These are phyloP conservation scores for Gynochthodes officinalis DNA, from an alignment of 257 asterid genomes.

Conservation along the genomic window DNA sequence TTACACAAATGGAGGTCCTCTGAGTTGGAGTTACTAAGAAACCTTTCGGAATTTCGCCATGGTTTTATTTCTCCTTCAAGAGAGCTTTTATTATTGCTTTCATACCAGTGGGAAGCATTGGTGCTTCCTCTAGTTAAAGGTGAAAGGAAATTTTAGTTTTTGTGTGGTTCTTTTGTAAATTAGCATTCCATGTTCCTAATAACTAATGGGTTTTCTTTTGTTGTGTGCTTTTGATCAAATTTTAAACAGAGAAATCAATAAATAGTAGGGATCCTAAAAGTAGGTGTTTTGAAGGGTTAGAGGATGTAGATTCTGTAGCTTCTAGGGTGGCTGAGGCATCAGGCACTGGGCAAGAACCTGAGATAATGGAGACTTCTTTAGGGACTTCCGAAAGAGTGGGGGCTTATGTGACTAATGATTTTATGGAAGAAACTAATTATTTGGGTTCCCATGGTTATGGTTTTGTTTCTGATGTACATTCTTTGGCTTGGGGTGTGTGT, in stretches of 20 bases:
- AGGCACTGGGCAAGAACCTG: slow-evolving; percentile 28
- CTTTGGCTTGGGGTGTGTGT: slow-evolving; percentile 83
- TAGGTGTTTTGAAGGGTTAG: slow-evolving; percentile 22
- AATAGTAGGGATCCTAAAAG: slow-evolving; percentile 36
- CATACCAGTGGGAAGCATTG: slow-evolving; percentile 63
- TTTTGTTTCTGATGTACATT: slow-evolving; percentile 64
- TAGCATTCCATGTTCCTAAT: slow-evolving; percentile 15
- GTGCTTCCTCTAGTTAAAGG: slow-evolving; percentile 77
- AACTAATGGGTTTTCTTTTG: slow-evolving; percentile 8
- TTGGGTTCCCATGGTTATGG: slow-evolving; percentile 35
- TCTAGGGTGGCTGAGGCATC: slow-evolving; percentile 25
- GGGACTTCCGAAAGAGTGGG: slow-evolving; percentile 36
- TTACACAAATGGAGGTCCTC: slow-evolving; percentile 79
- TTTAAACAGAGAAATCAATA: slow-evolving; percentile 39
- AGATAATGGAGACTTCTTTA: slow-evolving; percentile 30
- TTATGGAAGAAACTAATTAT: slow-evolving; percentile 29
- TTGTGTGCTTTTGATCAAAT: neutral
- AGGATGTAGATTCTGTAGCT: slow-evolving; percentile 18
- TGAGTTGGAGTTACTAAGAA: slow-evolving; percentile 45
- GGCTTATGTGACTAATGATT: slow-evolving; percentile 29
- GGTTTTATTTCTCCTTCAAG: slow-evolving; percentile 88
- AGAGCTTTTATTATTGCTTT: slow-evolving; percentile 57
- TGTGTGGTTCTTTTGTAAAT: slow-evolving; percentile 1
- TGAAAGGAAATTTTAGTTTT: slow-evolving; percentile 18
- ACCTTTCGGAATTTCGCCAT: slow-evolving; percentile 63